These are phyloP conservation scores for Mucor racemosus DNA, from an alignment of 371 early-diverging fungal species.

Conservation along the genomic window DNA sequence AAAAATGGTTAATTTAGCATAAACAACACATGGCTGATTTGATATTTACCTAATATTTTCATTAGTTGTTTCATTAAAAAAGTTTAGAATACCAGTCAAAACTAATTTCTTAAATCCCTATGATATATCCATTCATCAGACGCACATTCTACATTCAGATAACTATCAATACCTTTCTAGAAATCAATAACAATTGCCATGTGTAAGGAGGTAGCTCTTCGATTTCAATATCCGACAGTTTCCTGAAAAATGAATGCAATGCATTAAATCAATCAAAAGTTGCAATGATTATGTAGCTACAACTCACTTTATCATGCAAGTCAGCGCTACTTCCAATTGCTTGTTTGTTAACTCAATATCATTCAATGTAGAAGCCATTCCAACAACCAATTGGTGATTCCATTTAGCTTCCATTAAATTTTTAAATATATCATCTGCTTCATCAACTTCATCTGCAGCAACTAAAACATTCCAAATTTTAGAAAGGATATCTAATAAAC, in stretches of 20 bases:
- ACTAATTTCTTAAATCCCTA: constrained; percentile 28
- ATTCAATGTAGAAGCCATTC: constrained; percentile 52
- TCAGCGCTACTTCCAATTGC: constrained; percentile 44
- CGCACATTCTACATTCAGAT: no score
- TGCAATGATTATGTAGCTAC: background rate
- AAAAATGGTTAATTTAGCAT: background rate
- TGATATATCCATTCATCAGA: background rate
- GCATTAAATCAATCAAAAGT: background rate
- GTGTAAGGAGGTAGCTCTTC: constrained; percentile 62
- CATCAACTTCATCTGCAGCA: constrained; percentile 30
- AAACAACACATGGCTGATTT: no score
- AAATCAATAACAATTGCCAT: constrained; percentile 61
- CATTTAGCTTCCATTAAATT: constrained; percentile 45
- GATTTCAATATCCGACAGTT: constrained; percentile 54
- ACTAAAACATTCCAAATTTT: constrained; percentile 51
- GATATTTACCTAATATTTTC: background rate
- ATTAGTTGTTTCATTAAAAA: constrained; percentile 15
- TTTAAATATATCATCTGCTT: constrained; percentile 40
- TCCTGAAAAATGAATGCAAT: constrained; percentile 26
- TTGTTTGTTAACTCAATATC: constrained; percentile 53
- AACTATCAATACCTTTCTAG: constrained; percentile 52
- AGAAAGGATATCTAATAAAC: constrained; percentile 50
- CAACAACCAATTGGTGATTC: constrained; percentile 43
- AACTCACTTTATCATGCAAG: constrained; percentile 40
- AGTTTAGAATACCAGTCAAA: constrained; percentile 23